Evolutionary conservation across 345 rosid genomes (phyloP), one percentile per base, ranked within the genome.

Genomic region (Geranium brycei): DNA sequence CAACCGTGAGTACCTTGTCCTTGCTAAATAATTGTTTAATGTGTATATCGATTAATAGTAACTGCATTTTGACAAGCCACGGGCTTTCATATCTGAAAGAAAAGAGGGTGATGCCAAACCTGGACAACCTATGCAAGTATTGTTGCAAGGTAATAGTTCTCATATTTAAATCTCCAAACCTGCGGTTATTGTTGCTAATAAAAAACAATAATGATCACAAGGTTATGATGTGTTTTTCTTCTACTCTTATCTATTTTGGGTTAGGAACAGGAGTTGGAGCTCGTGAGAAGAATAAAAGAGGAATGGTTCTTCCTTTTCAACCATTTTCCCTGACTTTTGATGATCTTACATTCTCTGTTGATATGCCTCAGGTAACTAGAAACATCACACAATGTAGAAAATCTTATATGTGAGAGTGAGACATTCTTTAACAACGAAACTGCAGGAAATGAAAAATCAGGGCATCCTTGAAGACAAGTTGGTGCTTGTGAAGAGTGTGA

Each of bases 341-440:
- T n/a, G n/a, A n/a, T n/a, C 51, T 85, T 40, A 58, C 14, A n/a
- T 85, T 82, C 66, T 77, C 82, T 7, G 82, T 85, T 16, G 82
- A 82, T 69, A 82, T 85, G 87, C 89, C 89, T 16, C 75, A 56
- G 85, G 89, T 80, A 74, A 47, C 32, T 38, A 57, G 6, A 67
- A 59, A 17, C 40, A 7, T n/a, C n/a, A n/a, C n/a, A n/a, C n/a
- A n/a, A n/a, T n/a, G n/a, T n/a, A n/a, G n/a, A n/a, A n/a, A n/a
- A n/a, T n/a, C n/a, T n/a, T n/a, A n/a, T n/a, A n/a, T n/a, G n/a
- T n/a, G n/a, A n/a, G n/a, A n/a, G n/a, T n/a, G n/a, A n/a, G n/a
- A n/a, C n/a, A n/a, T n/a, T n/a, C n/a, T n/a, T n/a, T n/a, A n/a
- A n/a, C n/a, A n/a, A n/a, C n/a, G n/a, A n/a, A 13, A 4, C 62